phyloP scores from a whole-genome alignment of 768 basidiomycete genomes.

The Phylloporus sp. region DNA sequence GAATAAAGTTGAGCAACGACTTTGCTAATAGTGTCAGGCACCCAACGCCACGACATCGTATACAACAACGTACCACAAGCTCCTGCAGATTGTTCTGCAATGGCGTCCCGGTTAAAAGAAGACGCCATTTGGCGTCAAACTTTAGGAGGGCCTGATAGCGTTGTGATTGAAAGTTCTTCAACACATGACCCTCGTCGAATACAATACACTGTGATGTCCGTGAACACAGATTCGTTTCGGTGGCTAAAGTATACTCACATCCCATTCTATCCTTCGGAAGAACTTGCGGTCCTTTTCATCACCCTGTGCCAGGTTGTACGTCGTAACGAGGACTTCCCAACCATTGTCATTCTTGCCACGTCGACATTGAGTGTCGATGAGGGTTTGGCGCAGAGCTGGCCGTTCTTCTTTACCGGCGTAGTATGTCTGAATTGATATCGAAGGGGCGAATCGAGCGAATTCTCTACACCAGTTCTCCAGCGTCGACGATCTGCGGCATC shows the following conservation, averaged over 20 bases:
- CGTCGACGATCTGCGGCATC: constrained; percentile 71
- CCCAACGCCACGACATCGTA: constrained; percentile 1
- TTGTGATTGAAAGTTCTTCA: constrained; percentile 98
- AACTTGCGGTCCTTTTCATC: constrained; percentile 87
- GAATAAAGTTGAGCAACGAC: constrained; percentile 98
- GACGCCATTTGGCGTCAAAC: constrained; percentile 82
- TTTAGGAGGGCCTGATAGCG: constrained; percentile 86
- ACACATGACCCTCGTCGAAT: constrained; percentile 94
- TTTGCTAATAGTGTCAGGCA: constrained; percentile 32
- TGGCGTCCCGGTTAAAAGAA: constrained; percentile 93
- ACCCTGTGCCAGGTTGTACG: constrained; percentile 91
- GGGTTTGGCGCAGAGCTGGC: constrained; percentile 60
- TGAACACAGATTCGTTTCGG: not conserved
- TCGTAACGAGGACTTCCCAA: constrained; percentile 93
- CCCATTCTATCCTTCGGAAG: constrained; percentile 86
- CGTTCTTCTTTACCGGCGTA: constrained; percentile 93
- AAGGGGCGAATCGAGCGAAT: constrained; percentile 86
- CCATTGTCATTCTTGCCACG: constrained; percentile 49
- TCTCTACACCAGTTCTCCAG: constrained; percentile 99
- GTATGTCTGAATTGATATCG: constrained; percentile 82
- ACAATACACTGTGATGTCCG: constrained; percentile 64
- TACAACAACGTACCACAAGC: constrained; percentile 57
- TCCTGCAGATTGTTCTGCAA: constrained; percentile 90
- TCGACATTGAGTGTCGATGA: constrained; percentile 54
- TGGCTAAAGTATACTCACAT: constrained; percentile 51